Base-by-base conservation (phyloP, 176 grass and related monocot genomes). In the Ensete ventricosum region DNA sequence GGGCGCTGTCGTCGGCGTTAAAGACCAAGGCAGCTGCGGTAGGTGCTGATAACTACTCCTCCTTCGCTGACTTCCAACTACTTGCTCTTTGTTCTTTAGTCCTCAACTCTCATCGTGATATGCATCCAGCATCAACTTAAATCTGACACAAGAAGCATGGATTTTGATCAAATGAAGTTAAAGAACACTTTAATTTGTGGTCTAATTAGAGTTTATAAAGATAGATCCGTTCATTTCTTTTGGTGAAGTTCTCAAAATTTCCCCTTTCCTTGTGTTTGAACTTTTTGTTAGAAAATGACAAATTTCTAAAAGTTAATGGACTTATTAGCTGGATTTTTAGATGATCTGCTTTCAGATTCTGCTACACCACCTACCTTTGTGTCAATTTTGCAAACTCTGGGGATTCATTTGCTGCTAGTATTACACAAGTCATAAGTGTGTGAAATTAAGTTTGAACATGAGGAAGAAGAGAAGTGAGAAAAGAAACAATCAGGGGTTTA, bases 1-100 rank as follows among this genome's bases (percentile, higher is more conserved):
- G 11, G 75, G 75, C 49, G 75, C 75, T n/a, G 75, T 77, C 43
- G 75, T 64, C 60, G 21, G 12, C 43, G 75, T 77, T 12, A 77
- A 77, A 20, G 75, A 77, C 20, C 75, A 77, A 34, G 75, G 75
- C 48, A 77, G 75, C 34, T 77, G 75, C 60, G 75, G 75, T 77
- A 4, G 49, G 75, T 17, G 13, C 20, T 23, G 14, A 48, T 17
- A 8, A 3, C 7, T 17, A 16, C 22, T 22, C 13, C 65, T 53
- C 48, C n/a, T 10, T 25, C 53, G 52, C 16, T 19, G 51, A 73
- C 72, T 73, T 23, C 34, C 34, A 43, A 43, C 34, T 43, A 6
- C 5, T 43, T 43, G 34, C 3, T 43, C 34, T 43, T 43, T 43
- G 34, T 43, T 43, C 3, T 43, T 43, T 43, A 6, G 34, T 6